Evolutionary conservation across 257 asterid species (phyloP), one percentile per base, ranked within the genome.

Genomic region (Fraxinus cuspidata): DNA sequence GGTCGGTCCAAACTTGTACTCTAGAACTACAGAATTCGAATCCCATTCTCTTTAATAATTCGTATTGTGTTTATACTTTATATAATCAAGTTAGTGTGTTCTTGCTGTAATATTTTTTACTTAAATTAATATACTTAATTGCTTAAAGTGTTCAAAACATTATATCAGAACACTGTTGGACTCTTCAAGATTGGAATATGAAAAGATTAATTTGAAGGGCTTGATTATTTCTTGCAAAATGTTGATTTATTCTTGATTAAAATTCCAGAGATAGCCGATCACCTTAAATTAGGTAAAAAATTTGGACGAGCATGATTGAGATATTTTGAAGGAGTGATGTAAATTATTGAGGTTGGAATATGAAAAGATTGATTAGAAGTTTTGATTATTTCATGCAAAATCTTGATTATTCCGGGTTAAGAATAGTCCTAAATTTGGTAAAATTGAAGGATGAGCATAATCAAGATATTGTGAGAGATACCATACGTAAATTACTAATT

Each of bases 1-100:
- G 75, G 29, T 70, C 19, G 58, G 81, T 77, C 82, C 72, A 56
- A 80, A 77, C 72, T 80, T 80, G 86, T 83, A 83, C 78, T 80
- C 74, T 25, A 25, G 31, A 5, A 38, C 82, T 80, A 77, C 80
- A 78, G 80, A 80, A 77, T 81, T 70, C 68, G 71, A 40, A 78
- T 73, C 77, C 47, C 70, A 31, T 72, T 71, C 29, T 69, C 83
- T 83, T 79, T 82, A 74, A 68, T 38, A 32, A 53, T 73, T 29
- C 7, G 64, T 25, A 15, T 13, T 72, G 4, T 25, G 47, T 71
- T 37, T 49, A 23, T 11, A 16, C 27, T n/a, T n/a, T 72, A 23
- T 11, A 16, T 35, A 18, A 44, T 23, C n/a, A 12, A 69, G 60
- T 0, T 77, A 56, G 71, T 72, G 71, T 69, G 5, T 67, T 69